These are phyloP conservation scores for Kodamaea jinghongensis DNA, from an alignment of 805 yeast genomes.

Conservation along the genomic window DNA sequence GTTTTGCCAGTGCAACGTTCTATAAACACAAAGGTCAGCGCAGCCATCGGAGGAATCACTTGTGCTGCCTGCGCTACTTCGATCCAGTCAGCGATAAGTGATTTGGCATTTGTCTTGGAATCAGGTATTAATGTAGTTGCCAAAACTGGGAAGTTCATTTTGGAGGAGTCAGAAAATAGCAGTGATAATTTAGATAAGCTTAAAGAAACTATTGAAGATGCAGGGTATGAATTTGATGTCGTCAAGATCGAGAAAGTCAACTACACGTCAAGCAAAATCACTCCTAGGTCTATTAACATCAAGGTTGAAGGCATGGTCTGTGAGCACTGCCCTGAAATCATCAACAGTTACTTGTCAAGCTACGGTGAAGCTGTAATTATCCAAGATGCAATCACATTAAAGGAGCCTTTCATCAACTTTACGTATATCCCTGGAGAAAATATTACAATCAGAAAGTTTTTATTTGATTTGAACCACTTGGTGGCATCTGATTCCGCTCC, in stretches of 20 bases:
- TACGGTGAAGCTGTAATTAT: constrained; percentile 59
- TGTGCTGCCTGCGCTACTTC: constrained; percentile 70
- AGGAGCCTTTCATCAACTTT: constrained; percentile 57
- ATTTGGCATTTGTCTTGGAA: constrained; percentile 51
- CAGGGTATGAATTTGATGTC: constrained; percentile 62
- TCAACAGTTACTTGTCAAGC: constrained; percentile 46
- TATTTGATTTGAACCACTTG: constrained; percentile 46
- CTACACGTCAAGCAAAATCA: constrained; percentile 46
- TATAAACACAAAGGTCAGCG: constrained; percentile 49
- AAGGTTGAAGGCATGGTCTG: constrained; percentile 67
- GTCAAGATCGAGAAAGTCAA: constrained; percentile 43
- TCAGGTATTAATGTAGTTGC: constrained; percentile 56
- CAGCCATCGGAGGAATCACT: constrained; percentile 70
- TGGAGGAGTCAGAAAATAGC: constrained; percentile 37
- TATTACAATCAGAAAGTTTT: constrained; percentile 54
- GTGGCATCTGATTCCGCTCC: constrained; percentile 24
- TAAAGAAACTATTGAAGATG: constrained; percentile 54
- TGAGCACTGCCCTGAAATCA: constrained; percentile 60
- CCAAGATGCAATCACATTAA: constrained; percentile 53
- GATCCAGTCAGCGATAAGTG: constrained; percentile 45
- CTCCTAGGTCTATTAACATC: constrained; percentile 55
- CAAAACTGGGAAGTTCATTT: constrained; percentile 60
- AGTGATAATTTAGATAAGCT: constrained; percentile 35
- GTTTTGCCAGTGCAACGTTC: constrained; percentile 55
- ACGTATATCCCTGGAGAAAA: constrained; percentile 58